Evolutionary conservation across 176 grass and related monocot species (phyloP), one percentile per base, ranked within the genome.

Genomic region (Dendrocalamus sinicus): DNA sequence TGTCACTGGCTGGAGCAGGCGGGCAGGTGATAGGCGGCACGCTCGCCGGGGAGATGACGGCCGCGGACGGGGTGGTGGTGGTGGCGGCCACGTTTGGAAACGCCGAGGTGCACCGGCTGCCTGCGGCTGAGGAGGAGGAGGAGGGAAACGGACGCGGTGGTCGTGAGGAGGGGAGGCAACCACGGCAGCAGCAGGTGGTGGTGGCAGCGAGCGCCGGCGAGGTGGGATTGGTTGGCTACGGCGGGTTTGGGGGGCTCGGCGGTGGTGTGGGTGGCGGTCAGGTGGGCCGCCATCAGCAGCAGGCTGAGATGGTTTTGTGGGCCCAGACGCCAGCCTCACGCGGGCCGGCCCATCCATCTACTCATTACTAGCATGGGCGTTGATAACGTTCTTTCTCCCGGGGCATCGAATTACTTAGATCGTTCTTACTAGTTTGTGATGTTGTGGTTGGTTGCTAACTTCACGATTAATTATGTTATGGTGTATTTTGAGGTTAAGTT

Each of bases 1-100:
- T 99, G 67, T 89, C 94, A 12, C 69, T 99, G 1, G 86, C 88
- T 0, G 88, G 88, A 6, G 71, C 75, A 0, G 91, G 86, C 1
- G 96, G 96, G 26, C 93, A 99, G 79, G 96, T 99, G 52, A 91
- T 99, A 53, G 96, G 96, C 2, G 96, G 96, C 11, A 92, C 84
- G 48, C 67, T 99, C n/a, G 91, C 86, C 0, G 96, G 93, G 3
- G 86, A 78, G 54, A 78, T 99, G 88, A 92, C 77, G 19, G 84
- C 90, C 0, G 89, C 82, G 10, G 93, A 89, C 2, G 86, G 77
- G 11, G 51, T 98, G 15, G 81, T 98, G 32, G 39, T 98, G 17
- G 82, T 99, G 47, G 93, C 92, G 13, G 92, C 96, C 45, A 81
- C 92, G 66, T 99, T 95, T 52, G 40, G 67, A 0, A 62, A 71